Conservation (phyloP, 192 early-diverging fungal genomes). For the Helicostylum pulchrum region DNA sequence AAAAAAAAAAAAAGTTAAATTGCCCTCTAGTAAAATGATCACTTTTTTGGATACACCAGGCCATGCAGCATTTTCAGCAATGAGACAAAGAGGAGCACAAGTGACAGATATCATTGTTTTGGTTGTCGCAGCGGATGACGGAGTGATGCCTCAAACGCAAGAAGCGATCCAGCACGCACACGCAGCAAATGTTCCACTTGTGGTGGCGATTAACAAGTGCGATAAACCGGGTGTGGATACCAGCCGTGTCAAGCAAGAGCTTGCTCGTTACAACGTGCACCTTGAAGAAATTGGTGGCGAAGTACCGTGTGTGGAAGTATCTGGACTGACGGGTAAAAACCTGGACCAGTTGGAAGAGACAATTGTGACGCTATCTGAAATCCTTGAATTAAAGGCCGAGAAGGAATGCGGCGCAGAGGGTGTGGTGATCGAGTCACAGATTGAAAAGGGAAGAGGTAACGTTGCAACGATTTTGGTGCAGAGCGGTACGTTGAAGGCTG, state of each 20-base stretch:
- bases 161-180: conserved; percentile 93
- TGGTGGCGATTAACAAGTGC: conserved; percentile 98
- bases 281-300: conserved; percentile 94
- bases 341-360: conserved; percentile 88
- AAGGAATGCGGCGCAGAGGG: conserved; percentile 75
- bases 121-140: conserved; percentile 97
- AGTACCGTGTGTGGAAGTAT: conserved; percentile 85
- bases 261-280: conserved; percentile 77
- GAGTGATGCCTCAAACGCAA: conserved; percentile 96
- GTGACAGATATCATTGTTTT: conserved; percentile 94
- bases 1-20: too few relatives aligned
- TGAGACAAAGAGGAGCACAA: conserved; percentile 91
- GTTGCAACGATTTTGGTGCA: conserved; percentile 86
- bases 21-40: conserved; percentile 70
- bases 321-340: conserved; percentile 81
- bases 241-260: conserved; percentile 55
- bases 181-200: conserved; percentile 80
- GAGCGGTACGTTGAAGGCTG: conserved; percentile 81
- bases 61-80: conserved; percentile 92
- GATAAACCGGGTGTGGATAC: conserved; percentile 84
- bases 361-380: conserved; percentile 81
- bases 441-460: conserved; percentile 83
- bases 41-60: conserved; percentile 98
- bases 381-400: conserved; percentile 86
- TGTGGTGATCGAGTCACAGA: conserved; percentile 82